These are phyloP conservation scores for Acanthochlamys bracteata DNA, from an alignment of 106 monocot genomes.

Conservation along the genomic window DNA sequence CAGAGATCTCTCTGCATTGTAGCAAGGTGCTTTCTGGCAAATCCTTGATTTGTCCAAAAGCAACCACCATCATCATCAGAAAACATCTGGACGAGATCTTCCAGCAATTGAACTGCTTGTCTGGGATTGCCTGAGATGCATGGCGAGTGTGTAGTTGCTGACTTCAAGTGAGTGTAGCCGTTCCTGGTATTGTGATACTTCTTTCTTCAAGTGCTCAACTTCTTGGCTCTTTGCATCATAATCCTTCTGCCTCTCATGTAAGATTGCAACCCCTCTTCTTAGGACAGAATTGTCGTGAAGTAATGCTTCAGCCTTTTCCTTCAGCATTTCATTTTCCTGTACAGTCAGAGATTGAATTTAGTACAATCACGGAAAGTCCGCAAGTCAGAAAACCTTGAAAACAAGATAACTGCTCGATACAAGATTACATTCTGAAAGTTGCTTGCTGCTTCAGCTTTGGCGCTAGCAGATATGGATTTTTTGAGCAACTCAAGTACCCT, in stretches of 20 bases:
- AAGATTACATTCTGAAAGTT: slow-evolving; percentile 47
- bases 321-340: slow-evolving; percentile 61
- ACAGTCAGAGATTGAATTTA: not conserved
- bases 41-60: not conserved
- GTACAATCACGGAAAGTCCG: not conserved
- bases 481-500: slow-evolving; percentile 54
- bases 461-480: slow-evolving; percentile 44
- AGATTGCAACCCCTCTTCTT: slow-evolving; percentile 66
- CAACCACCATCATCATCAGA: slow-evolving; percentile 10
- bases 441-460: slow-evolving; percentile 24
- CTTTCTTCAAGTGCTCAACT: slow-evolving; percentile 46
- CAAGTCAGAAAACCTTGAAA: not conserved
- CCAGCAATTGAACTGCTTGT: slow-evolving; percentile 39
- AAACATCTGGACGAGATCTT: slow-evolving; percentile 54
- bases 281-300: slow-evolving; percentile 51
- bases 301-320: slow-evolving; percentile 49
- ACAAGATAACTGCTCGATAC: not conserved
- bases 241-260: slow-evolving; percentile 67
- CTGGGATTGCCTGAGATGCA: slow-evolving; percentile 50
- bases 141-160: slow-evolving; percentile 40
- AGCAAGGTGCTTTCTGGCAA: not conserved
- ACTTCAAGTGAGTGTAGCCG: slow-evolving; percentile 19
- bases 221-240: slow-evolving; percentile 50
- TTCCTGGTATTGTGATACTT: slow-evolving; percentile 58
- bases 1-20: not conserved